phyloP scores from a whole-genome alignment of 768 basidiomycete species.

The Tricholoma matsutake region DNA sequence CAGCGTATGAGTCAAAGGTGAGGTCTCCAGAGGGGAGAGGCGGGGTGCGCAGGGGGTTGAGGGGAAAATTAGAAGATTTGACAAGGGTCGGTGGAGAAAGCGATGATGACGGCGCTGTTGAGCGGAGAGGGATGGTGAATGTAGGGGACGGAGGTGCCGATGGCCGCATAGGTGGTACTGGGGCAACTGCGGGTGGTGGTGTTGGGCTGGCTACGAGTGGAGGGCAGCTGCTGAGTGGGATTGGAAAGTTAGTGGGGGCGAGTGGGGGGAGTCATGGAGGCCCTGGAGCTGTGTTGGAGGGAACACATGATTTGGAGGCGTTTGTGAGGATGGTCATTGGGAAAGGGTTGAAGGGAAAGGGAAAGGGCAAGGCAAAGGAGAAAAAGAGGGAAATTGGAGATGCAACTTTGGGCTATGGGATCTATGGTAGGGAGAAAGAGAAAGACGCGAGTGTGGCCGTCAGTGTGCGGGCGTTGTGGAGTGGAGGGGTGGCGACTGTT shows the following conservation, averaged over 20 bases:
- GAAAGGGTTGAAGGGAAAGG: conserved; percentile 25
- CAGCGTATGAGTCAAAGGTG: conserved; percentile 46
- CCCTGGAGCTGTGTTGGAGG: conserved; percentile 37
- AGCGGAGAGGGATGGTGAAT: not conserved
- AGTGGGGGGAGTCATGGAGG: conserved; percentile 37
- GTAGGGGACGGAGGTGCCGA: conserved; percentile 28
- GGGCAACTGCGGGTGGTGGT: conserved; percentile 18
- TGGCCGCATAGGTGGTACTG: conserved; percentile 18
- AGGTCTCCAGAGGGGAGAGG: conserved; percentile 52
- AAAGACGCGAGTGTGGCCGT: conserved; percentile 34
- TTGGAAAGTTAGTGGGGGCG: conserved; percentile 39
- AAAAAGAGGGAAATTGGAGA: conserved; percentile 13
- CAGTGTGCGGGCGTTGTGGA: conserved; percentile 43
- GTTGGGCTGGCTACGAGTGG: conserved; percentile 23
- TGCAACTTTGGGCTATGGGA: conserved; percentile 12
- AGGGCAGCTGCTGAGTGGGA: conserved; percentile 39
- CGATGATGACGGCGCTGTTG: not conserved
- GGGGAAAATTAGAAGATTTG: conserved; percentile 57
- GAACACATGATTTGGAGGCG: conserved; percentile 48
- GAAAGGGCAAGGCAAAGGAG: conserved; percentile 24
- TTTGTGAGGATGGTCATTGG: conserved; percentile 47
- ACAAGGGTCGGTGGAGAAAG: conserved; percentile 23
- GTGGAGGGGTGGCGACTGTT: conserved; percentile 36
- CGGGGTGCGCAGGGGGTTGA: conserved; percentile 54
- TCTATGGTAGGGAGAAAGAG: conserved; percentile 18